A percentile compares a stretch with the other conserved stretches of the same genome.
Evolutionary conservation across 352 stramenopile species (phyloP).

Genomic region (Thalassiosira mediterranea): DNA sequence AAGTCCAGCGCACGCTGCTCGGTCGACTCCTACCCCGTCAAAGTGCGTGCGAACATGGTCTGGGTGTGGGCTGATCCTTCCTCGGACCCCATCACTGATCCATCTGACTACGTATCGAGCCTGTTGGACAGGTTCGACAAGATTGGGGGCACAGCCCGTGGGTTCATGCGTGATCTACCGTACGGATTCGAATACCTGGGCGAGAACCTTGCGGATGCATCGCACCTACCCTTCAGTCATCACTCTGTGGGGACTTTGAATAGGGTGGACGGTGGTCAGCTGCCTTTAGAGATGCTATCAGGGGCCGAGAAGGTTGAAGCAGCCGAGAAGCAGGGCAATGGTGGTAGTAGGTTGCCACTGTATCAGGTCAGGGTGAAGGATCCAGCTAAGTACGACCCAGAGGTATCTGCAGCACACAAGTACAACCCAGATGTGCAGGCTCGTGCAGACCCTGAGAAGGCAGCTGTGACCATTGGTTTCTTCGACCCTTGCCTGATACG

Average conservation of each 20-base stretch:
- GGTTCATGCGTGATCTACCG: conserved; percentile 36
- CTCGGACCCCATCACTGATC: too few relatives aligned
- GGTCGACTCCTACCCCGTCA: conserved; percentile 32
- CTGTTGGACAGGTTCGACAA: too few relatives aligned
- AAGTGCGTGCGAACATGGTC: conserved; percentile 25
- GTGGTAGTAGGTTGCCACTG: conserved; percentile 10
- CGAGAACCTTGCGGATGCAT: conserved; percentile 37
- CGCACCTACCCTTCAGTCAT: conserved; percentile 41
- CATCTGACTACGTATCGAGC: too few relatives aligned
- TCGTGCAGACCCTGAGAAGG: conserved; percentile 8
- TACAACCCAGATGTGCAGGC: conserved; percentile 13
- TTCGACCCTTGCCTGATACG: conserved; percentile 35
- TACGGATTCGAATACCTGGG: conserved; percentile 39
- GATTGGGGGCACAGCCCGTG: too few relatives aligned
- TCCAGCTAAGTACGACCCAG: too few relatives aligned
- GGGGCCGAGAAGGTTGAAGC: not conserved
- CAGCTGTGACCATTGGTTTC: conserved; percentile 23
- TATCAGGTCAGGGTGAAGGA: conserved; percentile 30
- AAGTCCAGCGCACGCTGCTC: not conserved
- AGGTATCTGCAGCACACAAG: too few relatives aligned
- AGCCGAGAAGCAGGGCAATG: not conserved
- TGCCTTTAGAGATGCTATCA: conserved; percentile 21
- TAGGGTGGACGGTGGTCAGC: conserved; percentile 1
- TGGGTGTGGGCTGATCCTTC: conserved; percentile 37
- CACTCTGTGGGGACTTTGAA: conserved; percentile 31